Base-by-base conservation (phyloP, 495 filamentous ascomycete genomes). In the Stereocaulon alpinum region DNA sequence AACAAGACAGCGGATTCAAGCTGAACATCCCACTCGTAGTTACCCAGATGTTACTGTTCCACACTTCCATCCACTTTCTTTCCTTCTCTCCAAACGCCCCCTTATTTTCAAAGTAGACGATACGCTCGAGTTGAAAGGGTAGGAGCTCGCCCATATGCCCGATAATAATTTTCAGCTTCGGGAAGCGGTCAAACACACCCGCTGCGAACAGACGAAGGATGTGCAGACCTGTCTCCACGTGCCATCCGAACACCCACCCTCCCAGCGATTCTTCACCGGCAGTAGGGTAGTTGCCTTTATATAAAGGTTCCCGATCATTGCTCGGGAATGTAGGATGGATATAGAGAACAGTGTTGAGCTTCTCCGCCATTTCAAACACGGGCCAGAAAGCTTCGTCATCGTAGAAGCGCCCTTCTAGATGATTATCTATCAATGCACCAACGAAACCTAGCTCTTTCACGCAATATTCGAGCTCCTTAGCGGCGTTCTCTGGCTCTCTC, bases 361-460 rank as follows among this genome's bases (percentile, higher is more conserved):
- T 67, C 53, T 80, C 70, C 6, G 77, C 80, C 9, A 63, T 70
- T 20, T 66, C 67, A 63, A 76, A 86, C 9, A 82, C 70, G 20
- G 66, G 61, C 52, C 18, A 55, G 4, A 55, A 55, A 7, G 22
- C 20, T 9, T 22, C 24, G 12, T 66, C 72, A 24, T 81, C 78
- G 60, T 76, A 79, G 69, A 73, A 76, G n/a, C 61, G 61, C 34
- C 77, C 77, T 32, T 76, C 69, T 10, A 66, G 66, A 63, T 82
- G 77, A 58, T 77, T 78, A 55, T 82, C 79, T 1, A 86, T 71
- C 52, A 86, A 59, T 1, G 81, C 81, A 6, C 82, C 83, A 0
- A 83, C 72, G 58, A 84, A 82, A 6, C 71, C 67, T 2, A 75
- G 65, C 40, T 77, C 62, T 6, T 68, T 66, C 11, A 81, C 71